phyloP scores from a whole-genome alignment of 306 rosid genomes.

The Leucaena leucocephala region DNA sequence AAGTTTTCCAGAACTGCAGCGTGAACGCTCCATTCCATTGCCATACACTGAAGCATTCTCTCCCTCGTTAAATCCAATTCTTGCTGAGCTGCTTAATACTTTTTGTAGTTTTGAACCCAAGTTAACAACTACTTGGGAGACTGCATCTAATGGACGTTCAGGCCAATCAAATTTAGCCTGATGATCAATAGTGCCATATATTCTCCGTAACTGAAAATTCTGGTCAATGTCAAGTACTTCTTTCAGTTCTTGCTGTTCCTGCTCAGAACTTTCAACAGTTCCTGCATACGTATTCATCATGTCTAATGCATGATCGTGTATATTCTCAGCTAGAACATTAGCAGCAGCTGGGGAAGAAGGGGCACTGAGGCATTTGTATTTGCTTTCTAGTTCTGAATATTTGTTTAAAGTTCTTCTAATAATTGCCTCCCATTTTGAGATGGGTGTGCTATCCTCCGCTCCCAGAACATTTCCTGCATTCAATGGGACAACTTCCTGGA shows the following conservation, averaged over 20 bases:
- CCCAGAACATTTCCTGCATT: constrained; percentile 96
- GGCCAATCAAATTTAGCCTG: constrained; percentile 80
- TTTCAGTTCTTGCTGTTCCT: constrained; percentile 45
- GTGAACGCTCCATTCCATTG: constrained; percentile 53
- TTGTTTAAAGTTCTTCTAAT: constrained; percentile 79
- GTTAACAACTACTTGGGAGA: constrained; percentile 49
- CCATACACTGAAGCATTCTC: constrained; percentile 44
- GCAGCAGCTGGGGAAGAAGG: constrained; percentile 75
- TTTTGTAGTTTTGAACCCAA: constrained; percentile 65
- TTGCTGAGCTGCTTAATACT: constrained; percentile 66
- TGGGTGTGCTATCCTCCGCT: constrained; percentile 84
- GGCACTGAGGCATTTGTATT: constrained; percentile 71
- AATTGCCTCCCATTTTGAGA: constrained; percentile 87
- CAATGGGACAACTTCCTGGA: constrained; percentile 94
- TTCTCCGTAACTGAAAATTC: constrained; percentile 52
- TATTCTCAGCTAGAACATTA: constrained; percentile 52
- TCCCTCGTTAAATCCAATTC: constrained; percentile 53
- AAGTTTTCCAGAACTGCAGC: constrained; percentile 68
- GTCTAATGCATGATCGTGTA: constrained; percentile 45
- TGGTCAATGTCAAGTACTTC: constrained; percentile 41
- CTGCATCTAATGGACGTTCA: constrained; percentile 69
- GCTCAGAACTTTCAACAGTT: constrained; percentile 33
- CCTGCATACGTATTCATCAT: constrained; percentile 38
- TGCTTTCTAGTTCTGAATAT: constrained; percentile 58
- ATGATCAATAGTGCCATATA: constrained; percentile 55